Conservation (phyloP, 352 stramenopile species). For the Globisporangium irregulare region DNA sequence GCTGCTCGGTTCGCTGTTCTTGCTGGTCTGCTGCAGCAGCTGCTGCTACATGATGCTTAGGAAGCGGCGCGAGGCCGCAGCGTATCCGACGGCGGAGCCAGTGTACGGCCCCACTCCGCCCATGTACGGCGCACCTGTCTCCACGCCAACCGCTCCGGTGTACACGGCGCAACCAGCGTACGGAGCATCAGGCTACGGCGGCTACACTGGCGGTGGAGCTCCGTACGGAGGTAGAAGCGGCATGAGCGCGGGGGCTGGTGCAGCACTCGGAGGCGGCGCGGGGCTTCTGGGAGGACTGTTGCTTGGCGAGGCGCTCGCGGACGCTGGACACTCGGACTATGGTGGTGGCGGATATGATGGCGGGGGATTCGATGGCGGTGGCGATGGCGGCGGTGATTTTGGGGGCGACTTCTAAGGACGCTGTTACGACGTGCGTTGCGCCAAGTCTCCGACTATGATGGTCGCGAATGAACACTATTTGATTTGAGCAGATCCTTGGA, state of each 20-base stretch:
- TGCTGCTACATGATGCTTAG: conserved; percentile 18
- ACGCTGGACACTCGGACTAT: conserved; percentile 20
- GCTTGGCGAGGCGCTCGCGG: conserved; percentile 36
- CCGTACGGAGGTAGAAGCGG: conserved; percentile 20
- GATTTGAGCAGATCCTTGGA: background rate
- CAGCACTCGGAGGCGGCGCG: conserved; percentile 40
- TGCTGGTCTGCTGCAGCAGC: conserved; percentile 11
- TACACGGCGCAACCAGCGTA: conserved; percentile 27
- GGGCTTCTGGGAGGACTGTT: conserved; percentile 44
- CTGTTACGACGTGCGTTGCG: background rate
- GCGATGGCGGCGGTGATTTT: conserved; percentile 27
- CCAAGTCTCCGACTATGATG: background rate
- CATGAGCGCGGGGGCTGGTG: conserved; percentile 46
- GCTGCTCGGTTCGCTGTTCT: conserved; percentile 11
- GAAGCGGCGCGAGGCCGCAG: background rate
- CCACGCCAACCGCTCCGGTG: conserved; percentile 4
- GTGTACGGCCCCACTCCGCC: background rate
- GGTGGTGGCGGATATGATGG: background rate
- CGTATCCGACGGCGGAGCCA: conserved; percentile 6
- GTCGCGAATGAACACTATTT: background rate
- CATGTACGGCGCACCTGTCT: background rate
- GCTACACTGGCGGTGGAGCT: conserved; percentile 14
- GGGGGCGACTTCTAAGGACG: conserved; percentile 42
- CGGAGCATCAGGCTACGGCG: conserved; percentile 12
- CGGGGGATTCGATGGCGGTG: background rate